Percentiles rank a stretch among this genome's conserved stretches.
Conservation (phyloP, 306 rosid genomes). For the Vachellia collinsii region DNA sequence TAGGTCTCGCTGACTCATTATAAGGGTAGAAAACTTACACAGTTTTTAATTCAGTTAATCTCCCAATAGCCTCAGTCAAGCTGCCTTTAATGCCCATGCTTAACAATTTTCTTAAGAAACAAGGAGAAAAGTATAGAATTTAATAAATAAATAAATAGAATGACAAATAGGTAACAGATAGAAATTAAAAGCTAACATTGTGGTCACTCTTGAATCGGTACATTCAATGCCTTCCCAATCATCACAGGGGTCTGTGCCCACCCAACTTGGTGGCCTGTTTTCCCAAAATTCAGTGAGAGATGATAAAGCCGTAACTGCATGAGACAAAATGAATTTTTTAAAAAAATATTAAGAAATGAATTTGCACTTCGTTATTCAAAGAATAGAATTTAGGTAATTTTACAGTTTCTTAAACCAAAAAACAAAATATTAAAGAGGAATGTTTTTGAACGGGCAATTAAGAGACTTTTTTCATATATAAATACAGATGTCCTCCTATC, state of each 20-base stretch:
- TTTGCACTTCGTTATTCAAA: not conserved
- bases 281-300: constrained; percentile 42
- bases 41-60: constrained; percentile 49
- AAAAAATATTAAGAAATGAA: not conserved
- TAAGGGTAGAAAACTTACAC: constrained; percentile 49
- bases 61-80: constrained; percentile 48
- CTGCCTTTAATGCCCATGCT: constrained; percentile 46
- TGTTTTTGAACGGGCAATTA: not conserved
- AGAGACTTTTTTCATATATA: not conserved
- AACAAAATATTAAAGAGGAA: not conserved
- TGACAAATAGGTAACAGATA: not conserved
- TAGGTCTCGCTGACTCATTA: not conserved
- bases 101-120: constrained; percentile 46
- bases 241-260: constrained; percentile 52
- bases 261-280: constrained; percentile 51
- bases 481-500: too few relatives aligned
- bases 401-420: not conserved
- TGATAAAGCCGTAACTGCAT: constrained; percentile 43
- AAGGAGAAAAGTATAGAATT: constrained; percentile 10
- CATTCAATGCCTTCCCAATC: constrained; percentile 52
- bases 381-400: not conserved
- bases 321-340: not conserved
- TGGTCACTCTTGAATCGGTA: constrained; percentile 38
- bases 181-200: constrained; percentile 41
- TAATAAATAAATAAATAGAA: not conserved